phyloP scores from a whole-genome alignment of 345 rosid species.

The Melastoma malabathricum region DNA sequence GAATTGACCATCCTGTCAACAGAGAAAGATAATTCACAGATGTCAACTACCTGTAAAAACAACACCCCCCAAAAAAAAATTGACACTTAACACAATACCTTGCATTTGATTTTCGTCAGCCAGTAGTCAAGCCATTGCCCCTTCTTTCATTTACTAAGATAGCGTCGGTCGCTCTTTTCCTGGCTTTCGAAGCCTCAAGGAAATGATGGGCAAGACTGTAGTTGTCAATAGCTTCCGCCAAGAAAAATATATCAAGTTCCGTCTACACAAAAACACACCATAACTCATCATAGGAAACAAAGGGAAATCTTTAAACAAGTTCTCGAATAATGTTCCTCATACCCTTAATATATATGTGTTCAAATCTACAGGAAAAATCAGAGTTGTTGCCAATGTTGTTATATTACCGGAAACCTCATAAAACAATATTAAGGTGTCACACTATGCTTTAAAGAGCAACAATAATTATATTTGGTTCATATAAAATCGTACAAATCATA shows the following conservation, averaged over 20 bases:
- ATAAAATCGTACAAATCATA: background rate
- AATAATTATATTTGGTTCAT: background rate
- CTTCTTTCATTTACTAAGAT: constrained; percentile 56
- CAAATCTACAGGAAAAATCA: constrained; percentile 73
- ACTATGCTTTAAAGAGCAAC: background rate
- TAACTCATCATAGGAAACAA: constrained; percentile 1
- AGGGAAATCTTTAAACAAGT: background rate
- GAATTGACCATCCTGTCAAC: constrained; percentile 32
- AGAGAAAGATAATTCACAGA: background rate
- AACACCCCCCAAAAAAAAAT: background rate
- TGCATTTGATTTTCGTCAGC: constrained; percentile 18
- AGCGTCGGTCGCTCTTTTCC: constrained; percentile 40
- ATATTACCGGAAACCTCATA: constrained; percentile 50
- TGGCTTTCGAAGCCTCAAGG: constrained; percentile 38
- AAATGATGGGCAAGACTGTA: constrained; percentile 25
- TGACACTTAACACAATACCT: background rate
- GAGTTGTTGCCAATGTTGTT: constrained; percentile 56
- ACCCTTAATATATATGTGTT: constrained; percentile 67
- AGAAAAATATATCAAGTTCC: constrained; percentile 74
- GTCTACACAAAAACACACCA: constrained; percentile 31
- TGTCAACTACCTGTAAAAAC: background rate
- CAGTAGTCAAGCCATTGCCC: constrained; percentile 96
- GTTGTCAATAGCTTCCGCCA: constrained; percentile 47
- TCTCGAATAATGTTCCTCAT: background rate
- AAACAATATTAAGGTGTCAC: background rate